phyloP scores from a whole-genome alignment of 1,284 basidiomycete genomes.

The Apiotrichum gamsii region DNA sequence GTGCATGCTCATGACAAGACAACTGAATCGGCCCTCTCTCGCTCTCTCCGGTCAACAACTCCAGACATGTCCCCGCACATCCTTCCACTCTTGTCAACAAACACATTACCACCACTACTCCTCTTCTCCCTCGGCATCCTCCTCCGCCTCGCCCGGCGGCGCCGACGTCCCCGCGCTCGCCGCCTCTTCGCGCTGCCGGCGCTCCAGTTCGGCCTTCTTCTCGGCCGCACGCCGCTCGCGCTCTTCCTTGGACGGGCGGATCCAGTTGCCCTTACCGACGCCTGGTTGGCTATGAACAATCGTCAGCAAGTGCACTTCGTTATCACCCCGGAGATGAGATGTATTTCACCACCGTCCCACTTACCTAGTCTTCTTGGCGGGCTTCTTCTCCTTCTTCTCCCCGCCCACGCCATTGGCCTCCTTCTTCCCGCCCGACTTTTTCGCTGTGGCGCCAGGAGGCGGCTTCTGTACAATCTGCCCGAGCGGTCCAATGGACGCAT shows the following conservation, averaged over 20 bases:
- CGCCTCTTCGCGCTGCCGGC: conserved; percentile 3
- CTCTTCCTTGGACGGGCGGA: conserved; percentile 43
- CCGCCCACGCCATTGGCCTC: not conserved
- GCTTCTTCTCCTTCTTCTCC: conserved; percentile 30
- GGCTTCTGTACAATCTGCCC: conserved; percentile 41
- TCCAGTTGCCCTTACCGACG: conserved; percentile 46
- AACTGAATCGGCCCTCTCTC: not conserved
- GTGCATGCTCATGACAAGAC: too few relatives aligned
- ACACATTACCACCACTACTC: conserved; percentile 16
- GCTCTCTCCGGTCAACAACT: not conserved
- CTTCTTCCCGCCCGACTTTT: conserved; percentile 8
- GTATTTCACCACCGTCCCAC: too few relatives aligned
- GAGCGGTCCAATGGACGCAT: conserved; percentile 38
- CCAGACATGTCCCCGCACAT: not conserved
- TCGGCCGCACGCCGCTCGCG: conserved; percentile 27
- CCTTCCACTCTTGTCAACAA: not conserved
- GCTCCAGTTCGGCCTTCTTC: conserved; percentile 27
- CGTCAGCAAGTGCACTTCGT: too few relatives aligned
- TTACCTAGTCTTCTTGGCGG: conserved; percentile 31
- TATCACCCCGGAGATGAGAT: too few relatives aligned
- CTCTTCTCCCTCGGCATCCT: conserved; percentile 29
- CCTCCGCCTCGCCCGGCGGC: conserved; percentile 17
- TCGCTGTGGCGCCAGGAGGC: conserved; percentile 7
- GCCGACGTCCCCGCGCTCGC: conserved; percentile 2
- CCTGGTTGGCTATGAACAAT: conserved; percentile 27